Evolutionary conservation across 2,329 filamentous ascomycete species (phyloP).

Genomic region (Xylariaceae sp.): DNA sequence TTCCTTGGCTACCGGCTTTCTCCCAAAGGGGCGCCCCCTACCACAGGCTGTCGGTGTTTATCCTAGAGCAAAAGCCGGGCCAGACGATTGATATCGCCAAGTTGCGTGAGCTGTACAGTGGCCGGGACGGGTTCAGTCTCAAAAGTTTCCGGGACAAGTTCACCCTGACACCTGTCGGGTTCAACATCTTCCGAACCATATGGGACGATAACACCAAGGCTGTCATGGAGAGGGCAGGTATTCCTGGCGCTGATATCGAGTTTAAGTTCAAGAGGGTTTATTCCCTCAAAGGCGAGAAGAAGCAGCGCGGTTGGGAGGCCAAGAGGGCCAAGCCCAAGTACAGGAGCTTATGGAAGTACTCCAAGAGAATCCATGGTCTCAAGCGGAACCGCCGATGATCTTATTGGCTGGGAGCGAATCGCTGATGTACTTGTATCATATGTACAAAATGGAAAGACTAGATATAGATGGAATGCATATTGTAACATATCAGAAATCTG

Average conservation of each 20-base stretch:
- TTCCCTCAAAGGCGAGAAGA: constrained; percentile 58
- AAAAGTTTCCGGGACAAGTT: constrained; percentile 70
- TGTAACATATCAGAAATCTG: too few species aligned
- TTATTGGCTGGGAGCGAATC: background rate
- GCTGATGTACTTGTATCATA: constrained; percentile 12
- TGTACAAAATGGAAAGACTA: constrained; percentile 13
- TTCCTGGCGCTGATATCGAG: constrained; percentile 76
- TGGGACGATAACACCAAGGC: constrained; percentile 87
- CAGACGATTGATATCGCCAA: constrained; percentile 52
- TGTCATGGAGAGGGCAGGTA: constrained; percentile 76
- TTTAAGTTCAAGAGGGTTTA: constrained; percentile 77
- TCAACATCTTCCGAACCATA: constrained; percentile 79
- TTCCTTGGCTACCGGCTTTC: constrained; percentile 80
- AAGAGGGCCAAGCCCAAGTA: constrained; percentile 63
- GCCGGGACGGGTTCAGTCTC: constrained; percentile 67
- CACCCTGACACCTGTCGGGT: constrained; percentile 68
- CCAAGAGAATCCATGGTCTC: constrained; percentile 46
- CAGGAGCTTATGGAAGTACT: constrained; percentile 61
- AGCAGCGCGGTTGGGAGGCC: constrained; percentile 62
- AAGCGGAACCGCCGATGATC: constrained; percentile 9
- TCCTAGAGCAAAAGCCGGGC: constrained; percentile 73
- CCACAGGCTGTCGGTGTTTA: constrained; percentile 78
- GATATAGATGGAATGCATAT: constrained; percentile 1
- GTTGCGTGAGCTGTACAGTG: constrained; percentile 48
- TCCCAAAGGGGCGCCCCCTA: constrained; percentile 88